Conservation (phyloP, 2,329 filamentous ascomycete species). For the Nigrograna mackinnonii region DNA sequence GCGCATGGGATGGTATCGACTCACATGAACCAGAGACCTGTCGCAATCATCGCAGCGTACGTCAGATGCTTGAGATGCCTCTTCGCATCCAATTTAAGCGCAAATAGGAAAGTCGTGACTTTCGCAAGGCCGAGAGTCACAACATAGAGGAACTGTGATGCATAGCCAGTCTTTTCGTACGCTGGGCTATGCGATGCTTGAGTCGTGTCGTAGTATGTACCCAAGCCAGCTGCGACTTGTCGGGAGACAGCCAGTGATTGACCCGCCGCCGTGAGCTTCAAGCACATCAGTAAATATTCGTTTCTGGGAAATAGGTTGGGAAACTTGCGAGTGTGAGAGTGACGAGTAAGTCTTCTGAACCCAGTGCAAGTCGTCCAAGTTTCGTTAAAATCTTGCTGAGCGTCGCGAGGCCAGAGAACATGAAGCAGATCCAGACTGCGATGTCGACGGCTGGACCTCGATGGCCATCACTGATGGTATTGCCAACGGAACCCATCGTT, state of each 20-base stretch:
- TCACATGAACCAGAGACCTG: conserved; percentile 7
- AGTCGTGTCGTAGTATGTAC: neutral
- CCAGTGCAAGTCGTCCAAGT: conserved; percentile 2
- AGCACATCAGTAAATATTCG: neutral
- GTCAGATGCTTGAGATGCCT: neutral
- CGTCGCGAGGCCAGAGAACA: conserved; percentile 8
- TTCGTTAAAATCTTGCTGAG: conserved; percentile 9
- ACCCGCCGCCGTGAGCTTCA: conserved; percentile 6
- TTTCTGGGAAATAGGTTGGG: neutral
- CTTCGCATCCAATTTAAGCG: conserved; percentile 3
- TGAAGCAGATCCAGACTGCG: conserved; percentile 10
- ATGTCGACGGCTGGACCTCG: conserved; percentile 8
- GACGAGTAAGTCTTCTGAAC: conserved; percentile 6
- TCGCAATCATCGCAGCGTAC: neutral
- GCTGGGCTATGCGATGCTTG: neutral
- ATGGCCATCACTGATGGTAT: conserved; percentile 1
- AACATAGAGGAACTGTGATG: conserved; percentile 9
- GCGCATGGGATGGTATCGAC: no score
- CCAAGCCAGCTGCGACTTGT: conserved; percentile 8
- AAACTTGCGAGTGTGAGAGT: conserved; percentile 2
- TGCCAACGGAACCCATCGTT: neutral
- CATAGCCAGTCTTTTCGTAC: conserved; percentile 6
- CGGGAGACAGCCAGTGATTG: conserved; percentile 6
- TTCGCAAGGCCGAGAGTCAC: conserved; percentile 3
- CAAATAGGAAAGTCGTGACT: conserved; percentile 6